A percentile compares a stretch with the other conserved stretches of the same genome.
phyloP scores from a whole-genome alignment of 1,284 basidiomycete genomes.

The Sporisorium sorghi region DNA sequence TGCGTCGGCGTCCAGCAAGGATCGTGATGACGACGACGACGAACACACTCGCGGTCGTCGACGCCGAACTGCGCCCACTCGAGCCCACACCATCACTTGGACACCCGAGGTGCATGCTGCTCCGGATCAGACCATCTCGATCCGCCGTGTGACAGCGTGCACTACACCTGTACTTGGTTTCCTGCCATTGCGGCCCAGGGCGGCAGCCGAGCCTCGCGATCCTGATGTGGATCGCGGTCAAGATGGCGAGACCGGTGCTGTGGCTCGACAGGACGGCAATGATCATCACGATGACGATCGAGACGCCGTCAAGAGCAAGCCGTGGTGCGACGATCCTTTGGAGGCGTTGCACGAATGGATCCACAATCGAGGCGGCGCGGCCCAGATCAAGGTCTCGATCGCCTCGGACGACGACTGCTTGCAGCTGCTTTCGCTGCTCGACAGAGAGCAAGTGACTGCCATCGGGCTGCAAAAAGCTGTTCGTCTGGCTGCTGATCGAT shows the following conservation, averaged over 20 bases:
- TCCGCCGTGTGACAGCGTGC: conserved; percentile 43
- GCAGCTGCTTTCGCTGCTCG: conserved; percentile 29
- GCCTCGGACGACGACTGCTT: conserved; percentile 52
- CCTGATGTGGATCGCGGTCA: conserved; percentile 23
- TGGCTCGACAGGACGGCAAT: conserved; percentile 4
- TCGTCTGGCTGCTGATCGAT: conserved; percentile 31
- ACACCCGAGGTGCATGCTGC: conserved; percentile 21
- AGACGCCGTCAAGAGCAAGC: neutral
- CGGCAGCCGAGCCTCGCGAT: conserved; percentile 48
- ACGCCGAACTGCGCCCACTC: conserved; percentile 8
- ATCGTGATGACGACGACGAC: conserved; percentile 12
- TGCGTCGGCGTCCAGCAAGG: neutral
- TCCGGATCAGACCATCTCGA: conserved; percentile 49
- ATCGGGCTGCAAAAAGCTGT: conserved; percentile 23
- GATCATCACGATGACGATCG: neutral
- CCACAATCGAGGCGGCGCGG: conserved; percentile 18
- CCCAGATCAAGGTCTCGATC: conserved; percentile 32
- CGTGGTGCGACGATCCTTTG: conserved; percentile 42
- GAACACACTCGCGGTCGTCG: conserved; percentile 17
- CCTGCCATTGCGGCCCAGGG: conserved; percentile 29
- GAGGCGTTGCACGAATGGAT: conserved; percentile 47
- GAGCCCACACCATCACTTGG: conserved; percentile 37
- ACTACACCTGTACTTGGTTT: conserved; percentile 43
- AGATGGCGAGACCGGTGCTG: conserved; percentile 11
- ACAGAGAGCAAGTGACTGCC: neutral